These are phyloP conservation scores for Schizochytrium sp. DNA, from an alignment of 108 stramenopile species.

Conservation along the genomic window DNA sequence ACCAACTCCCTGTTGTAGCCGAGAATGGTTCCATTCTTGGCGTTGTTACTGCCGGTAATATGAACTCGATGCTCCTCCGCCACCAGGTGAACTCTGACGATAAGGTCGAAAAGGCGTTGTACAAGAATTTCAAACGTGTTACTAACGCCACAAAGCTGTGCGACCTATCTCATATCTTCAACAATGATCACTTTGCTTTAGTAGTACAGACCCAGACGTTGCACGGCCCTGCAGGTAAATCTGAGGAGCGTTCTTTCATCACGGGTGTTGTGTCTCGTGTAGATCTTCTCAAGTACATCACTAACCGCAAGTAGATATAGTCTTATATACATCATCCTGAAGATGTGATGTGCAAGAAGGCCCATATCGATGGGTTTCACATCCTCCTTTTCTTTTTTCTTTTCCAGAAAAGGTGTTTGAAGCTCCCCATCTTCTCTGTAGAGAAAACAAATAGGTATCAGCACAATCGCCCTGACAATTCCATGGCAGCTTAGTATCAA, in stretches of 20 bases:
- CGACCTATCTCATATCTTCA: conserved; percentile 85
- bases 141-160: conserved; percentile 80
- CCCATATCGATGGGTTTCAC: no score
- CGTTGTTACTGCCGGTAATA: conserved; percentile 93
- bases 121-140: conserved; percentile 87
- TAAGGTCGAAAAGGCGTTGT: conserved; percentile 85
- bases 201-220: conserved; percentile 86
- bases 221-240: conserved; percentile 66
- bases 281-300: conserved; percentile 73
- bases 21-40: conserved; percentile 84
- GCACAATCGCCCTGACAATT: no score
- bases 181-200: conserved; percentile 89
- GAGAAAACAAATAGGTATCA: no score
- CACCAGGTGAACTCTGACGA: conserved; percentile 81
- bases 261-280: conserved; percentile 75
- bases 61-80: conserved; percentile 80
- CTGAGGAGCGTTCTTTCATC: neutral
- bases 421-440: no score
- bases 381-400: no score
- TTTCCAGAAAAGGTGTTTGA: no score
- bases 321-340: no score
- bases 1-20: conserved; percentile 91
- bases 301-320: neutral
- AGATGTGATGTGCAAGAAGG: no score
- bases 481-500: no score